Percentiles rank a stretch among this genome's conserved stretches.
Evolutionary conservation across 192 early-diverging fungal genomes (phyloP).

Genomic region (Entomortierella beljakovae): DNA sequence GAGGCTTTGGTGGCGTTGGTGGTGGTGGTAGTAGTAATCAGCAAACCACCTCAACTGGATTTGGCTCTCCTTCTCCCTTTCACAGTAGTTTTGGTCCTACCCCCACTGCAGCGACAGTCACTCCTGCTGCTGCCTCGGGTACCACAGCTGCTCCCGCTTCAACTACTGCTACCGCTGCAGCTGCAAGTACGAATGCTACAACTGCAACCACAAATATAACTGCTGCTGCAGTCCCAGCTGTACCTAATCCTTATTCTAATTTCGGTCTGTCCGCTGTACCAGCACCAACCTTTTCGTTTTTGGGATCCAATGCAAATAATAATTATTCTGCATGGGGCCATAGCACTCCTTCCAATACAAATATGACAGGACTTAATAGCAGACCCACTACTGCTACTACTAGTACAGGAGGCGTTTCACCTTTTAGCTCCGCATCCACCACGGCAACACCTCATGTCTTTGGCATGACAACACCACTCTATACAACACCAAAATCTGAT

Average conservation of each 20-base stretch:
- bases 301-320: no score
- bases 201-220: neutral
- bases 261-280: no score
- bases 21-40: no score
- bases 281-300: no score
- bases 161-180: neutral
- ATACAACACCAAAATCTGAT: neutral
- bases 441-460: neutral
- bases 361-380: neutral
- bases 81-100: slow-evolving; percentile 5
- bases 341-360: neutral
- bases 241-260: neutral
- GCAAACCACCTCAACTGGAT: neutral
- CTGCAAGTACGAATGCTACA: neutral
- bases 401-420: neutral
- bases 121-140: slow-evolving; percentile 22
- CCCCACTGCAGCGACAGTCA: slow-evolving; percentile 17
- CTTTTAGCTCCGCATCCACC: neutral
- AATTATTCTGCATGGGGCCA: no score
- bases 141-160: slow-evolving; percentile 11
- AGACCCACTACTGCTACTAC: neutral
- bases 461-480: neutral
- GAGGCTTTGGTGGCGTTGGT: no score
- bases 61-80: neutral
- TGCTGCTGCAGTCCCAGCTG: neutral